These are phyloP conservation scores for Bipolaris victoriae DNA, from an alignment of 2,329 filamentous ascomycete genomes.

Conservation along the genomic window DNA sequence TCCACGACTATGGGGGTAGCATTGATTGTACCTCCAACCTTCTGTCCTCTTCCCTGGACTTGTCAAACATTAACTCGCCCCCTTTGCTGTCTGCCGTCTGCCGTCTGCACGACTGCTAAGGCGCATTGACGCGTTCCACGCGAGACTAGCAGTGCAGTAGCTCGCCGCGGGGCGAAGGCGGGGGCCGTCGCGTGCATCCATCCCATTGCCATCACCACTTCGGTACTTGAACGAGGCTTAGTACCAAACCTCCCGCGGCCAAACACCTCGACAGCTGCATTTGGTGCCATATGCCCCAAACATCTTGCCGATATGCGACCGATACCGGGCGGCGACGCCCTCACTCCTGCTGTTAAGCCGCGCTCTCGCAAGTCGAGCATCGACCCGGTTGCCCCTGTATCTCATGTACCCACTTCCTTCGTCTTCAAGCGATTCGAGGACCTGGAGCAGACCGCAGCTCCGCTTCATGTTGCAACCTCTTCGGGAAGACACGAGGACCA, in stretches of 20 bases:
- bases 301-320: conserved; percentile 39
- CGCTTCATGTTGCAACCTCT: conserved; percentile 22
- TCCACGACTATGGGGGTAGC: conserved; percentile 11
- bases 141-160: conserved; percentile 20
- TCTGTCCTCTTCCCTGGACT: conserved; percentile 5
- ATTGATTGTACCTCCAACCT: conserved; percentile 9
- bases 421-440: conserved; percentile 64
- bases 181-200: conserved; percentile 19
- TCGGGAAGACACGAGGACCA: conserved; percentile 40
- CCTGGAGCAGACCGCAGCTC: conserved; percentile 50
- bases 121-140: conserved; percentile 16
- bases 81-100: conserved; percentile 1
- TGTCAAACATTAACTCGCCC: background rate
- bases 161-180: conserved; percentile 24
- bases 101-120: conserved; percentile 2
- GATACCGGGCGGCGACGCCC: conserved; percentile 45
- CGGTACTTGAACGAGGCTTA: conserved; percentile 10
- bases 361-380: conserved; percentile 49
- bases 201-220: conserved; percentile 19
- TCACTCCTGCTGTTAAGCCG: conserved; percentile 38
- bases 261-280: conserved; percentile 1
- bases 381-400: conserved; percentile 40
- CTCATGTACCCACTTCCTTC: conserved; percentile 61
- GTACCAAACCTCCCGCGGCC: conserved; percentile 6
- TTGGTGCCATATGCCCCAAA: conserved; percentile 13